phyloP scores from a whole-genome alignment of 225 moss, liverwort and hornwort genomes.

The Pseudoscleropodium purum region DNA sequence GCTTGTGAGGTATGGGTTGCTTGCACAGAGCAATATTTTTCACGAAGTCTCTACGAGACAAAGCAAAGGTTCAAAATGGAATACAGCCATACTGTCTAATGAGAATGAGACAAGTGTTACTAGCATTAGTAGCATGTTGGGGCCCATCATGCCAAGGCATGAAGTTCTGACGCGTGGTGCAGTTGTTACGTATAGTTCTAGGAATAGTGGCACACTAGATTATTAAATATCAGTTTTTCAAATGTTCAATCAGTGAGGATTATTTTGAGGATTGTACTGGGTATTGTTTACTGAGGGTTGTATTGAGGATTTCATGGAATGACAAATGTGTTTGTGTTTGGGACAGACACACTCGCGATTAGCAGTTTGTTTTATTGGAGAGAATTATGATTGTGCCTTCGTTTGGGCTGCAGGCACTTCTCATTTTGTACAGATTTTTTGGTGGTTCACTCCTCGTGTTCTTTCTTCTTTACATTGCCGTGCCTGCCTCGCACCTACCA shows the following conservation, averaged over 20 bases:
- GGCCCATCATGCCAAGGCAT: background rate
- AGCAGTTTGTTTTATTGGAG: background rate
- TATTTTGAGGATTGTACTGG: background rate
- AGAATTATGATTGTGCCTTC: background rate
- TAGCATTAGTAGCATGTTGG: background rate
- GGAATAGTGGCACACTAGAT: background rate
- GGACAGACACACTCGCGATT: background rate
- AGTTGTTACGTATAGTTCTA: background rate
- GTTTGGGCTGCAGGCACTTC: conserved; percentile 40
- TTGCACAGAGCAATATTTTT: background rate
- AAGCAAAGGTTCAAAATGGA: background rate
- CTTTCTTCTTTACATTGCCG: conserved; percentile 38
- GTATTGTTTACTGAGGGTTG: background rate
- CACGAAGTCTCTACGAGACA: background rate
- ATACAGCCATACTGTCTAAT: background rate
- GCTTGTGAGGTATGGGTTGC: background rate
- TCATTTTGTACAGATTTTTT: conserved; percentile 53
- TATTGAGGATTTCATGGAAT: background rate
- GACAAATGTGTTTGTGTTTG: background rate
- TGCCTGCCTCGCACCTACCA: conserved; percentile 22
- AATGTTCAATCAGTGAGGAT: background rate
- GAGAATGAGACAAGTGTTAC: background rate
- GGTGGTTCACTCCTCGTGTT: conserved; percentile 43
- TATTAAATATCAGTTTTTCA: background rate
- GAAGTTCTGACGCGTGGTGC: background rate